Conservation (phyloP, 768 basidiomycete species). For the Hemileccinum impolitum region DNA sequence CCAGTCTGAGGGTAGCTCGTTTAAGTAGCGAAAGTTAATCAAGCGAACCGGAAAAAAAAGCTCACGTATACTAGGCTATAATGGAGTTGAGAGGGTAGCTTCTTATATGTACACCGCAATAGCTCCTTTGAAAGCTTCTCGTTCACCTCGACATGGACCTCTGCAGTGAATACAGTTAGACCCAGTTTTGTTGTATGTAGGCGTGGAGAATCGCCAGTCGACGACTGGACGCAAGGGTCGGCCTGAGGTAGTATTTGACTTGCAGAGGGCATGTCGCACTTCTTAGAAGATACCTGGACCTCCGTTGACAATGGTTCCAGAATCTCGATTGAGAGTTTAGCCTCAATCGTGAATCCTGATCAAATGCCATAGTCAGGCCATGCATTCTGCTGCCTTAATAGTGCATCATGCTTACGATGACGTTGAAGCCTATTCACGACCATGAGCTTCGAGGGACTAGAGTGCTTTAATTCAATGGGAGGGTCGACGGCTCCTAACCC, state of each 20-base stretch:
- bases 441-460: slow-evolving; percentile 60
- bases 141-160: not conserved
- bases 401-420: slow-evolving; percentile 15
- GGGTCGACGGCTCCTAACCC: slow-evolving; percentile 46
- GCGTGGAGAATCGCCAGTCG: not conserved
- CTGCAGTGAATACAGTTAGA: slow-evolving; percentile 28
- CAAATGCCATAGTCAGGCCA: not conserved
- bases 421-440: slow-evolving; percentile 43
- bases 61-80: slow-evolving; percentile 11
- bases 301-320: not conserved
- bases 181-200: slow-evolving; percentile 33
- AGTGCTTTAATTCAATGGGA: slow-evolving; percentile 50
- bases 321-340: slow-evolving; percentile 57
- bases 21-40: not conserved
- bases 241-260: no score
- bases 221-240: no score
- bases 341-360: slow-evolving; percentile 69
- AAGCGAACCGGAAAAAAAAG: not conserved
- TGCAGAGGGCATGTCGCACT: not conserved
- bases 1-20: not conserved
- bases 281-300: not conserved
- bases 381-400: not conserved
- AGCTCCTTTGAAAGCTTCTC: not conserved
- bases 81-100: not conserved
- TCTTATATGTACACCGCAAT: not conserved